Conservation (phyloP, 495 filamentous ascomycete species). For the Podospora pseudoanserina region DNA sequence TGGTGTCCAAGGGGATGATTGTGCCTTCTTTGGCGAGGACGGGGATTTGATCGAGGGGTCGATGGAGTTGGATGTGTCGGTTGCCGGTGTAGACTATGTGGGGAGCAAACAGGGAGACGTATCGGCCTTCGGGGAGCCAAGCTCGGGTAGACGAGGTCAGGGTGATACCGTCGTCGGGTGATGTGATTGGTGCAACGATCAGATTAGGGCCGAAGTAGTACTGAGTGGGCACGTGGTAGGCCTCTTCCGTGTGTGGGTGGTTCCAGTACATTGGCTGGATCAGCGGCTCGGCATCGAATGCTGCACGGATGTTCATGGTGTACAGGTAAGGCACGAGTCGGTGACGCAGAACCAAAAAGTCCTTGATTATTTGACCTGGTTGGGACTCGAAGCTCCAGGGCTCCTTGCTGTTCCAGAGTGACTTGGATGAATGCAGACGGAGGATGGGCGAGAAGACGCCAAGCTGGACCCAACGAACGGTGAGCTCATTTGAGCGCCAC, state of each 20-base stretch:
- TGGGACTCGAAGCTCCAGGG: conserved; percentile 52
- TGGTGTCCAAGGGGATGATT: conserved; percentile 49
- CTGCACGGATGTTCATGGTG: conserved; percentile 49
- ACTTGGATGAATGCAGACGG: conserved; percentile 53
- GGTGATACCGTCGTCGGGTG: conserved; percentile 38
- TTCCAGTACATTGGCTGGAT: conserved; percentile 60
- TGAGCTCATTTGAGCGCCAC: conserved; percentile 50
- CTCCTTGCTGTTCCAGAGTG: conserved; percentile 52
- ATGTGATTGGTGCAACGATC: conserved; percentile 51
- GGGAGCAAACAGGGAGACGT: conserved; percentile 49
- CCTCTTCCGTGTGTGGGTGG: conserved; percentile 42
- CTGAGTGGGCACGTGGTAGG: conserved; percentile 51
- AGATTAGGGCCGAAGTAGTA: conserved; percentile 53
- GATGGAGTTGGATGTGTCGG: conserved; percentile 44
- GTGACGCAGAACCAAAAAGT: conserved; percentile 49
- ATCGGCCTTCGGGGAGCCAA: conserved; percentile 50
- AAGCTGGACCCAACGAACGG: conserved; percentile 55
- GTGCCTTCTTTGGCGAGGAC: conserved; percentile 53
- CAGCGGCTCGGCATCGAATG: conserved; percentile 44
- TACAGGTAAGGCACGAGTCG: conserved; percentile 56
- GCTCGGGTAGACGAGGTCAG: conserved; percentile 38
- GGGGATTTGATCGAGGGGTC: conserved; percentile 42
- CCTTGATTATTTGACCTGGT: conserved; percentile 40
- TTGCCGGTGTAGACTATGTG: conserved; percentile 51
- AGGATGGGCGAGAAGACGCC: conserved; percentile 57